Evolutionary conservation across 495 filamentous ascomycete genomes (phyloP).

Genomic region (Podospora australis): DNA sequence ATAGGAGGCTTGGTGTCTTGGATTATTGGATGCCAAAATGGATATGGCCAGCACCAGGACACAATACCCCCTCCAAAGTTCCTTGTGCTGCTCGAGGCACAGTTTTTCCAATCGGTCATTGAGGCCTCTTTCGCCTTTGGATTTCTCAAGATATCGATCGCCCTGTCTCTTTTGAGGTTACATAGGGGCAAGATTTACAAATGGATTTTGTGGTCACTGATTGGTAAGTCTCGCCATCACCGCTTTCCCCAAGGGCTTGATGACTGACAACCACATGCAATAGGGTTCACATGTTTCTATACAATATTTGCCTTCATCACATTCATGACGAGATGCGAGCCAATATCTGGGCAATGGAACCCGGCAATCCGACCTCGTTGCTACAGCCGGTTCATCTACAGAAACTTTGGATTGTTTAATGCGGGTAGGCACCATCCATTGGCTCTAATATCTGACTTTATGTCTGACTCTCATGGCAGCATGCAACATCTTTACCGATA

Average conservation of each 20-base stretch:
- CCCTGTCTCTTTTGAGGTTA: slow-evolving; percentile 25
- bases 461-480: slow-evolving; percentile 9
- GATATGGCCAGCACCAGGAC: slow-evolving; percentile 30
- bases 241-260: slow-evolving; percentile 1
- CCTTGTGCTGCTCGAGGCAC: slow-evolving; percentile 31
- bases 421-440: slow-evolving; percentile 13
- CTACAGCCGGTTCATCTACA: slow-evolving; percentile 27
- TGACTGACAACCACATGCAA: no score
- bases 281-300: slow-evolving; percentile 31
- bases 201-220: slow-evolving; percentile 20
- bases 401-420: slow-evolving; percentile 34
- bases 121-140: slow-evolving; percentile 35
- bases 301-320: slow-evolving; percentile 30
- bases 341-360: slow-evolving; percentile 32
- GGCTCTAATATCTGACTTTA: background rate
- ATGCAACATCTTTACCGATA: slow-evolving; percentile 42
- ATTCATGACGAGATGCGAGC: slow-evolving; percentile 30
- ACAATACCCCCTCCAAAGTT: slow-evolving; percentile 21
- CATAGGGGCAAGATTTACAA: slow-evolving; percentile 22
- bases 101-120: slow-evolving; percentile 35
- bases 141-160: slow-evolving; percentile 43
- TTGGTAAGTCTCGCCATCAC: slow-evolving; percentile 11
- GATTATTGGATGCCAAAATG: slow-evolving; percentile 26
- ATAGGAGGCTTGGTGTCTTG: slow-evolving; percentile 15
- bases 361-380: slow-evolving; percentile 17